A percentile compares a stretch with the other conserved stretches of the same genome.
Evolutionary conservation across 2,329 filamentous ascomycete genomes (phyloP).

Genomic region (Cytospora mali): DNA sequence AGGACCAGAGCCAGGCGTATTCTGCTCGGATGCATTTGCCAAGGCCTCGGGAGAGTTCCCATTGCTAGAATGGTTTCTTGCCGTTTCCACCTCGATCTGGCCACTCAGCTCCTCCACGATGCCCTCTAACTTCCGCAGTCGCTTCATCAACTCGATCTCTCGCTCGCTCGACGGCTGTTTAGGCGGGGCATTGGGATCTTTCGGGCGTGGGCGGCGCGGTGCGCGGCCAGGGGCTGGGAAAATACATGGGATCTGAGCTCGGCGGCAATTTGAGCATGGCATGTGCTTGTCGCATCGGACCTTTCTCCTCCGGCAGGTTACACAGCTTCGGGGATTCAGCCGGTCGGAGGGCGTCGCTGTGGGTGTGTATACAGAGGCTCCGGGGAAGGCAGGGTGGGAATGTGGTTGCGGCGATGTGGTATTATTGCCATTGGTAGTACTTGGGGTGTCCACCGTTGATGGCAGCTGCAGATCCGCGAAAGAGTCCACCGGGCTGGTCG

Average conservation of each 20-base stretch:
- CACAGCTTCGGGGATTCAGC: conserved; percentile 32
- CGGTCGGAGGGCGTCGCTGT: conserved; percentile 32
- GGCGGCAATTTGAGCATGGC: conserved; percentile 74
- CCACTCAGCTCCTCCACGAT: conserved; percentile 72
- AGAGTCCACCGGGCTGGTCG: conserved; percentile 37
- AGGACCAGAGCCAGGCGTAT: conserved; percentile 22
- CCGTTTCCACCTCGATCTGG: conserved; percentile 60
- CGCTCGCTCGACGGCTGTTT: conserved; percentile 63
- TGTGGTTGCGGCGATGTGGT: conserved; percentile 27
- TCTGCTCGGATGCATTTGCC: conserved; percentile 31
- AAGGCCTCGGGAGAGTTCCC: conserved; percentile 44
- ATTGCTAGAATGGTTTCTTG: conserved; percentile 40
- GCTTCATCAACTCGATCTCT: conserved; percentile 71
- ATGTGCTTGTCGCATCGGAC: conserved; percentile 79
- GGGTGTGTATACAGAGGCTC: conserved; percentile 35
- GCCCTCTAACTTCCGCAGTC: conserved; percentile 72
- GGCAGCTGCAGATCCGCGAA: conserved; percentile 32
- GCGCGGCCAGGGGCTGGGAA: conserved; percentile 76
- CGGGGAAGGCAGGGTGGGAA: conserved; percentile 31
- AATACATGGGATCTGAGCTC: conserved; percentile 70
- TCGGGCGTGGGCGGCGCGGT: conserved; percentile 66
- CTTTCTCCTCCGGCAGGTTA: conserved; percentile 45
- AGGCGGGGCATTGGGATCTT: conserved; percentile 64
- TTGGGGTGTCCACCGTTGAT: conserved; percentile 15
- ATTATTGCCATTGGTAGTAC: conserved; percentile 20